Conservation (phyloP, 352 stramenopile species). For the Globisporangium heterothallicum region DNA sequence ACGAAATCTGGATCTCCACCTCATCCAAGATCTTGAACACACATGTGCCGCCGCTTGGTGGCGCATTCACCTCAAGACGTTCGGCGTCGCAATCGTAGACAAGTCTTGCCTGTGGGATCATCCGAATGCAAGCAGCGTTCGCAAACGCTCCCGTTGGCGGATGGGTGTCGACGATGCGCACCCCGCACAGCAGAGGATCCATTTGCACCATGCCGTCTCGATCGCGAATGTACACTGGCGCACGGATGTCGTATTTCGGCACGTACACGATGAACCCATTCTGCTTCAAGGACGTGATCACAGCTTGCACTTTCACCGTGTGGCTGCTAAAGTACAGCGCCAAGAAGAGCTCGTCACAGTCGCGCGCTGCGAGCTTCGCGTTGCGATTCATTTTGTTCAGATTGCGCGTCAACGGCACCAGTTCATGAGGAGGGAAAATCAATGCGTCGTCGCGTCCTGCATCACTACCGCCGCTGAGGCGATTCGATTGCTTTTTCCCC, state of each 20-base stretch:
- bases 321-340: slow-evolving; percentile 91
- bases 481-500: neutral
- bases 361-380: slow-evolving; percentile 83
- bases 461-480: neutral
- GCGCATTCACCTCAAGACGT: slow-evolving; percentile 26
- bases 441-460: slow-evolving; percentile 11
- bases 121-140: slow-evolving; percentile 46
- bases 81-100: slow-evolving; percentile 22
- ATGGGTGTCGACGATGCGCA: slow-evolving; percentile 55
- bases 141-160: slow-evolving; percentile 61
- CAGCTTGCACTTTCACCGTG: slow-evolving; percentile 70
- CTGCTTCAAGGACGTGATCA: slow-evolving; percentile 87
- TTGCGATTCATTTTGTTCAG: slow-evolving; percentile 90
- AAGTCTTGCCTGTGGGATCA: slow-evolving; percentile 51
- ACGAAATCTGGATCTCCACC: slow-evolving; percentile 76
- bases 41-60: slow-evolving; percentile 15
- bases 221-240: slow-evolving; percentile 89
- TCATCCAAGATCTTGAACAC: slow-evolving; percentile 70
- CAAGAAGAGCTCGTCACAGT: slow-evolving; percentile 90
- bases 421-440: slow-evolving; percentile 47
- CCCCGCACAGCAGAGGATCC: slow-evolving; percentile 62
- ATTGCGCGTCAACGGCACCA: slow-evolving; percentile 77
- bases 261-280: slow-evolving; percentile 94
- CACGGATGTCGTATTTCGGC: slow-evolving; percentile 88
- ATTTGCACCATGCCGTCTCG: slow-evolving; percentile 83